Percentiles rank a stretch among this genome's conserved stretches.
These are phyloP conservation scores for Rhododendron vialii DNA, from an alignment of 148 eudicot genomes.

Conservation along the genomic window DNA sequence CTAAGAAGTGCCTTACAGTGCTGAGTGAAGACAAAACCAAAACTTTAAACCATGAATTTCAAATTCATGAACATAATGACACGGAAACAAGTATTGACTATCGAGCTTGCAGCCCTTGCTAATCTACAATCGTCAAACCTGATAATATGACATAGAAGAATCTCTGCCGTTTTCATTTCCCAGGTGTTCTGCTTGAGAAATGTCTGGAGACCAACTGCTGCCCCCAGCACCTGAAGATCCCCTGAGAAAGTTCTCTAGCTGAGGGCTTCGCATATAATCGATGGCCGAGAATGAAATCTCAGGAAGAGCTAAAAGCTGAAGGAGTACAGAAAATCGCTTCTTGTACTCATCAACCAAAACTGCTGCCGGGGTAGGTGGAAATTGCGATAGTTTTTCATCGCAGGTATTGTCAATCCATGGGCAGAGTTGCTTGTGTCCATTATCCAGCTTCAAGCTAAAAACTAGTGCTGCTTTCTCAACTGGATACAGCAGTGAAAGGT, in stretches of 20 bases:
- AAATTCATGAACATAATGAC: background rate
- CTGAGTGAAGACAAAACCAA: background rate
- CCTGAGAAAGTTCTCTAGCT: constrained; percentile 57
- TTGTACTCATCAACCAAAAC: constrained; percentile 64
- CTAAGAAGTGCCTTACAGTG: background rate
- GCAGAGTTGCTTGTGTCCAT: constrained; percentile 79
- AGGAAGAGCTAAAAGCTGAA: constrained; percentile 77
- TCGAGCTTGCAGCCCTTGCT: background rate
- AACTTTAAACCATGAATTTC: background rate
- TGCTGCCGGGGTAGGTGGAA: constrained; percentile 56
- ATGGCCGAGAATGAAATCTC: constrained; percentile 46
- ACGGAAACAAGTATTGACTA: background rate
- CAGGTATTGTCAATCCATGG: constrained; percentile 91
- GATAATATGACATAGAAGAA: constrained; percentile 55
- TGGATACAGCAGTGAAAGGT: constrained; percentile 25
- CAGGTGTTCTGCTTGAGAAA: constrained; percentile 34
- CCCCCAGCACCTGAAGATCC: constrained; percentile 40
- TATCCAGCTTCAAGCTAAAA: constrained; percentile 85
- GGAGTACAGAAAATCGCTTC: constrained; percentile 50
- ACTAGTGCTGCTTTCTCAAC: constrained; percentile 94
- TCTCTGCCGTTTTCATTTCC: constrained; percentile 29
- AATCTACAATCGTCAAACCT: constrained; percentile 42
- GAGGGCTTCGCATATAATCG: constrained; percentile 51
- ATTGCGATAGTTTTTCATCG: constrained; percentile 66
- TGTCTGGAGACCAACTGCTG: constrained; percentile 31